Evolutionary conservation across 208 protist species (phyloP).

Genomic region (Leishmania turanica): DNA sequence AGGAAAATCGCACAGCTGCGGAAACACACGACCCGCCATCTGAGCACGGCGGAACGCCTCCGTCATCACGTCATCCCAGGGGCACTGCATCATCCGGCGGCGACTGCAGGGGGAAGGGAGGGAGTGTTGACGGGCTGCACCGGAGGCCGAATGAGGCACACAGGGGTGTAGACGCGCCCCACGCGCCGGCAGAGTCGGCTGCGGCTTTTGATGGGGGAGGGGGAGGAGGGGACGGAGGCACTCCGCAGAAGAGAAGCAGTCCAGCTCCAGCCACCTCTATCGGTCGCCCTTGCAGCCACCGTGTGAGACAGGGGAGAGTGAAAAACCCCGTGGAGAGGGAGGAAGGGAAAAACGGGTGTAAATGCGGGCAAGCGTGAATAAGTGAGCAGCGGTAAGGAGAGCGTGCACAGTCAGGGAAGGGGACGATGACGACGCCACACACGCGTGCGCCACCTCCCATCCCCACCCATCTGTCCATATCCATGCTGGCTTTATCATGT

Average conservation of each 20-base stretch:
- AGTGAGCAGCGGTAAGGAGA: background rate
- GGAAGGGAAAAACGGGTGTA: background rate
- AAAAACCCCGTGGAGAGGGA: background rate
- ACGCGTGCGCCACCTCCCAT: background rate
- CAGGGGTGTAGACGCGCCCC: background rate
- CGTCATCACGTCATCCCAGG: slow-evolving; percentile 18
- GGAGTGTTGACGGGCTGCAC: background rate
- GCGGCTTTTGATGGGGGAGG: background rate
- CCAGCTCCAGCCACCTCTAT: background rate
- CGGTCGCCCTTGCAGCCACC: background rate
- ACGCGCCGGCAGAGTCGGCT: background rate
- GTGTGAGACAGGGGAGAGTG: background rate
- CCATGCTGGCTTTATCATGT: background rate
- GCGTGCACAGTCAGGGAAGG: background rate
- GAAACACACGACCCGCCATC: slow-evolving; percentile 51
- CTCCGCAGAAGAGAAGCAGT: background rate
- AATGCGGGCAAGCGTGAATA: too few species aligned
- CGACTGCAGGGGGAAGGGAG: background rate
- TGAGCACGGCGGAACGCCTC: slow-evolving; percentile 82
- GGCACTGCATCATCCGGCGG: slow-evolving; percentile 2
- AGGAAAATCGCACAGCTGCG: slow-evolving; percentile 60
- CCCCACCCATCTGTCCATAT: background rate
- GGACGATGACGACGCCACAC: background rate
- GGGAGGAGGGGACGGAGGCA: background rate
- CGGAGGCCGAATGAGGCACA: background rate